Evolutionary conservation across 1,284 basidiomycete genomes (phyloP), one percentile per base, ranked within the genome.

Genomic region (Cutaneotrichosporon cyanovorans): DNA sequence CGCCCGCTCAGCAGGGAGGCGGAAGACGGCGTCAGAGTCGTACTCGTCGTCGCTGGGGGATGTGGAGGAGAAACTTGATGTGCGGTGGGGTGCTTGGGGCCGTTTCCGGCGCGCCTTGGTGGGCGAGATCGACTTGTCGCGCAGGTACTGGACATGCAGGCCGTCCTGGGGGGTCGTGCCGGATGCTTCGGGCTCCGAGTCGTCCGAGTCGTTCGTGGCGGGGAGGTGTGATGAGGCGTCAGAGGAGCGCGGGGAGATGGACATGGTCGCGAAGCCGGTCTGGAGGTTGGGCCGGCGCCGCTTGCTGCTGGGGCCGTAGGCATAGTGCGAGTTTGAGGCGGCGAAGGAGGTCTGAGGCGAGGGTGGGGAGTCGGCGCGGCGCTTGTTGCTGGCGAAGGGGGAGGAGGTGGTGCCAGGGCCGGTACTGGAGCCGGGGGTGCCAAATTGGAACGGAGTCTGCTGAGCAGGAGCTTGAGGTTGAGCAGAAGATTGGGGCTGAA

Each of bases 231-330:
- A 7, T 38, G 44, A 15, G 20, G 7, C 22, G 38, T 25, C 23
- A n/a, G 16, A 20, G 19, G 15, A 18, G 10, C 23, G 36, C 16
- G 46, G 54, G 1, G 50, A 51, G 37, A 62, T 56, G 9, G 60
- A 63, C 37, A 68, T 54, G 30, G 61, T 51, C 11, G 55, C 56
- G 46, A 69, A 68, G 4, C 65, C 66, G 42, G 62, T 59, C 3
- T 59, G 49, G 9, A 69, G 51, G 40, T 69, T 68, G 0, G 63
- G 63, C 33, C 65, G 50, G 5, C 58, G 46, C 2, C 65, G 57
- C 50, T 69, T 69, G 12, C 35, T 16, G 3, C 32, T 34, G 32
- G 6, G 32, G 32, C 32, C 14, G 14, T 8, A 8, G 11, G 9
- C 32, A 34, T 34, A 28, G 33, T n/a, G n/a, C 14, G 18, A n/a